Evolutionary conservation across 2,329 filamentous ascomycete genomes (phyloP), one percentile per base, ranked within the genome.

Genomic region (Didymella pomorum): DNA sequence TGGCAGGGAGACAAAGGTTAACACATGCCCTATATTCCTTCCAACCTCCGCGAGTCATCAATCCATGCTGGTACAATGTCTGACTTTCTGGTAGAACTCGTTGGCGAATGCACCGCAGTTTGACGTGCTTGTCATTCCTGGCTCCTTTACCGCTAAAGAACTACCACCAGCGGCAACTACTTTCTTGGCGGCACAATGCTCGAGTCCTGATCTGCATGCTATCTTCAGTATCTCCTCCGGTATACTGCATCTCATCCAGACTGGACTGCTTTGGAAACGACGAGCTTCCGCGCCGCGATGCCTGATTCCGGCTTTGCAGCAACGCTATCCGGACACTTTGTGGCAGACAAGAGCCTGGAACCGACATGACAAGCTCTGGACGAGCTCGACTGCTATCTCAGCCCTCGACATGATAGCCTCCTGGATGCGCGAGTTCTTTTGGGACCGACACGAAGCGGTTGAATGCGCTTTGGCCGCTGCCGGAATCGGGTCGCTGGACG

Each of bases 1-100:
- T 76, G 69, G 71, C 73, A 67, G 64, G 70, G 71, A 76, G 71
- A 66, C 61, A 75, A 75, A 76, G 72, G 73, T 75, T 67, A 72
- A 71, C 63, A 69, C 63, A 61, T 57, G 41, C 69, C 71, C 70
- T 43, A 26, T 33, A n/a, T 53, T 35, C 37, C 43, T 51, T 43
- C 60, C 61, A 59, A 45, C 44, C 41, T 39, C 37, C 52, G 39
- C 59, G 14, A 52, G 33, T 52, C 28, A 14, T 35, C 14, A 25
- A 11, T 21, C 26, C 5, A 37, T 4, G n/a, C 11, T 23, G 33
- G 29, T 35, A 37, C 29, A 37, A 4, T 33, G 11, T 43, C 72
- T 76, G 55, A 75, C 61, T 28, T 18, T 12, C 6, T 8, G 10
- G 3, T 51, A 77, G 74, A 75, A 76, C 43, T 76, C 73, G 0